These are phyloP conservation scores for Poa annua DNA, from an alignment of 176 grass and related monocot genomes.

Conservation along the genomic window DNA sequence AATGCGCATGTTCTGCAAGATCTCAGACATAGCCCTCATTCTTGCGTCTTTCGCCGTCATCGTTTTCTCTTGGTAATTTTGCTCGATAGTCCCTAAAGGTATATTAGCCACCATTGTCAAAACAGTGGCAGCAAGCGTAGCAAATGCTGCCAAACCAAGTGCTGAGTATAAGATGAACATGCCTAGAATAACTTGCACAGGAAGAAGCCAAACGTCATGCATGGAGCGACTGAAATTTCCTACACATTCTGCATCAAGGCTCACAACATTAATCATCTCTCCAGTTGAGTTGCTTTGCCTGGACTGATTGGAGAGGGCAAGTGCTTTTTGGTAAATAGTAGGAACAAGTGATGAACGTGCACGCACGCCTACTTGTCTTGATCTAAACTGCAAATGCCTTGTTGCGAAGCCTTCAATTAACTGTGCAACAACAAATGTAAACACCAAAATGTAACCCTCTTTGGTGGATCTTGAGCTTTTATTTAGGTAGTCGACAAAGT, in stretches of 20 bases:
- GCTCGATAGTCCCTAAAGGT: conserved; percentile 51
- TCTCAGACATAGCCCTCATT: conserved; percentile 80
- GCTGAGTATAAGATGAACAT: conserved; percentile 66
- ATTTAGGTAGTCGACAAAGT: conserved; percentile 70
- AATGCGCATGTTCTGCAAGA: conserved; percentile 78
- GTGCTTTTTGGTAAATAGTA: conserved; percentile 67
- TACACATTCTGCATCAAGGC: conserved; percentile 58
- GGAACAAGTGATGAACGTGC: conserved; percentile 56
- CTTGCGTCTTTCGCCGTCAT: conserved; percentile 74
- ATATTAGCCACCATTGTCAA: conserved; percentile 61
- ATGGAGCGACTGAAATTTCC: conserved; percentile 63
- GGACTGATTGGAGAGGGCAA: conserved; percentile 58
- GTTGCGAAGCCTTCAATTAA: conserved; percentile 55
- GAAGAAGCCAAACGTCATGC: conserved; percentile 77
- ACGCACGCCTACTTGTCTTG: conserved; percentile 58
- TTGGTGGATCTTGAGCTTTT: conserved; percentile 29
- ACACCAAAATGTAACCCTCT: conserved; percentile 59
- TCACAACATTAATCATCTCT: conserved; percentile 76
- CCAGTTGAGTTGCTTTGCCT: conserved; percentile 66
- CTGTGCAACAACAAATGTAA: conserved; percentile 58
- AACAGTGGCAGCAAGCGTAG: conserved; percentile 56
- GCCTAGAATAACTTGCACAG: conserved; percentile 60
- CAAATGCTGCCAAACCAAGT: conserved; percentile 56
- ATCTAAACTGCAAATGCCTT: conserved; percentile 67
- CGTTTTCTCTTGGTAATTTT: conserved; percentile 62